Evolutionary conservation across 495 filamentous ascomycete genomes (phyloP).

Genomic region (Hyaloscypha variabilis): DNA sequence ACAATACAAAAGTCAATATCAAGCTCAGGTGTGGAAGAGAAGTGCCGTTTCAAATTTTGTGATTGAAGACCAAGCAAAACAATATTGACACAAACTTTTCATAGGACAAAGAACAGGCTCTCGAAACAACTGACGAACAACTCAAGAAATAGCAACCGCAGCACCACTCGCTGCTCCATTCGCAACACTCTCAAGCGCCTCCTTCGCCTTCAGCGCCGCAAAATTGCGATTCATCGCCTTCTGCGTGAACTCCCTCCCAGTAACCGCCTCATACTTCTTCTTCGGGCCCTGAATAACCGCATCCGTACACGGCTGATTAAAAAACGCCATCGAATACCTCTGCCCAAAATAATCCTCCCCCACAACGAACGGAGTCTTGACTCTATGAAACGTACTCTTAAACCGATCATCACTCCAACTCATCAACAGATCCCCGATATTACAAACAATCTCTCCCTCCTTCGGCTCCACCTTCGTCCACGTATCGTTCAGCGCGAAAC

Average conservation of each 20-base stretch:
- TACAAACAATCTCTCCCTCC: slow-evolving; percentile 64
- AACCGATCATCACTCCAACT: slow-evolving; percentile 71
- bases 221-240: slow-evolving; percentile 64
- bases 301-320: slow-evolving; percentile 66
- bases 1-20: slow-evolving; percentile 13
- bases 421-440: slow-evolving; percentile 72
- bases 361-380: slow-evolving; percentile 55
- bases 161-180: background rate
- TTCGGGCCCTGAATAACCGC: slow-evolving; percentile 60
- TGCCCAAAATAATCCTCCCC: slow-evolving; percentile 56
- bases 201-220: slow-evolving; percentile 44
- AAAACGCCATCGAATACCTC: slow-evolving; percentile 67
- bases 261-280: slow-evolving; percentile 63
- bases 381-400: slow-evolving; percentile 66
- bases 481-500: slow-evolving; percentile 58
- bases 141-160: slow-evolving; percentile 1
- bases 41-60: background rate
- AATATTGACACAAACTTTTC: slow-evolving; percentile 3
- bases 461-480: slow-evolving; percentile 65
- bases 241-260: slow-evolving; percentile 58
- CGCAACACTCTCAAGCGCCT: slow-evolving; percentile 15
- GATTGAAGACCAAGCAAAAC: background rate
- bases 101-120: background rate
- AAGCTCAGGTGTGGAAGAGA: slow-evolving; percentile 2
- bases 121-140: no score